Conservation (phyloP, 306 rosid genomes). For the Purshia tridentata region DNA sequence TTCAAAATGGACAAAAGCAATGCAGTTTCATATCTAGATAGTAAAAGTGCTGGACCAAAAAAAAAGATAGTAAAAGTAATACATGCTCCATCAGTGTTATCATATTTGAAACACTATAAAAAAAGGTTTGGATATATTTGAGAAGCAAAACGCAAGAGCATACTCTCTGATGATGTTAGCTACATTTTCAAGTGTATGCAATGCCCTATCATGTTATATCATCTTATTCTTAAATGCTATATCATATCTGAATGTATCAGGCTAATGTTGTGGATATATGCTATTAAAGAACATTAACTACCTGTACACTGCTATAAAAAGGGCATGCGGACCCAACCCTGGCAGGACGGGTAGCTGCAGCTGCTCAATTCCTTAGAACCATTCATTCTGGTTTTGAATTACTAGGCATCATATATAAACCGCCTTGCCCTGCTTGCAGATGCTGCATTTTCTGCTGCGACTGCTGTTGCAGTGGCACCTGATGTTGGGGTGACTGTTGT, state of each 20-base stretch:
- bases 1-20: neutral
- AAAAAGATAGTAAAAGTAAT: neutral
- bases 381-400: slow-evolving; percentile 71
- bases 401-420: slow-evolving; percentile 55
- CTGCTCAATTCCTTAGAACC: slow-evolving; percentile 51
- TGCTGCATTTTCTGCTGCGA: slow-evolving; percentile 63
- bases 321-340: slow-evolving; percentile 56
- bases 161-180: neutral
- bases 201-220: neutral
- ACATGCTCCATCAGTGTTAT: neutral
- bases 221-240: neutral
- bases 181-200: neutral
- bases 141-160: neutral
- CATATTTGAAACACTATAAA: neutral
- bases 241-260: slow-evolving; percentile 18
- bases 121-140: neutral
- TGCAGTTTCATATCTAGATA: neutral
- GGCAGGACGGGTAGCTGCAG: slow-evolving; percentile 45
- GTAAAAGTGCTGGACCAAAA: neutral
- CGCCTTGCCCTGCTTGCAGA: slow-evolving; percentile 63
- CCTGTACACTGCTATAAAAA: slow-evolving; percentile 87
- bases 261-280: neutral
- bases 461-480: slow-evolving; percentile 50
- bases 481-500: slow-evolving; percentile 49
- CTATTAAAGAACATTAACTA: slow-evolving; percentile 32